phyloP scores from a whole-genome alignment of 805 yeast species.

The Monosporozyma siamensis region DNA sequence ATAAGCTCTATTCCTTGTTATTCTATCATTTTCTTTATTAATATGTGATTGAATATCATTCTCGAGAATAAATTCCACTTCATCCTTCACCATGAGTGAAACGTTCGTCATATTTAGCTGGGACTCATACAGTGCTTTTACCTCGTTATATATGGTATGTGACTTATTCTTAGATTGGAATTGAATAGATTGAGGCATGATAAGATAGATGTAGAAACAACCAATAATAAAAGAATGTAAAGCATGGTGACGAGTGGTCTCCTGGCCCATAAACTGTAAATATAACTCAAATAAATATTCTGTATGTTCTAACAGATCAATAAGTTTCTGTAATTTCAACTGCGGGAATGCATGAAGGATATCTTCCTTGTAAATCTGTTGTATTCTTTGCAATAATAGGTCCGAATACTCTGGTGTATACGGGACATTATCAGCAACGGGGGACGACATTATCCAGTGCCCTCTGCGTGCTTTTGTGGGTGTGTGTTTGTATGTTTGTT shows the following conservation, averaged over 20 bases:
- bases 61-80: constrained; percentile 26
- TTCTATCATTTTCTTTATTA: constrained; percentile 6
- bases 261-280: constrained; percentile 13
- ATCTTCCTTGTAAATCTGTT: constrained; percentile 27
- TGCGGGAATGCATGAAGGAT: constrained; percentile 27
- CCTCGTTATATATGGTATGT: constrained; percentile 30
- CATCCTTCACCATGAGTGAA: constrained; percentile 28
- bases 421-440: background rate
- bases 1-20: constrained; percentile 26
- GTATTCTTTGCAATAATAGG: constrained; percentile 25
- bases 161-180: constrained; percentile 35
- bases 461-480: too few species aligned
- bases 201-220: constrained; percentile 30
- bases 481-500: too few species aligned
- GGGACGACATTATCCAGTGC: background rate
- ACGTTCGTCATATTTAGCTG: constrained; percentile 35
- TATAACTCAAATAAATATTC: constrained; percentile 30
- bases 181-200: constrained; percentile 34
- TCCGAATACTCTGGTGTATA: constrained; percentile 36
- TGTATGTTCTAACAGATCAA: constrained; percentile 32
- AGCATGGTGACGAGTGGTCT: constrained; percentile 17
- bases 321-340: constrained; percentile 28
- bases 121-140: constrained; percentile 30
- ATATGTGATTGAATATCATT: constrained; percentile 12
- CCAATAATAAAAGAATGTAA: constrained; percentile 32